phyloP scores from a whole-genome alignment of 2,329 filamentous ascomycete species.

The Cladophialophora carrionii region DNA sequence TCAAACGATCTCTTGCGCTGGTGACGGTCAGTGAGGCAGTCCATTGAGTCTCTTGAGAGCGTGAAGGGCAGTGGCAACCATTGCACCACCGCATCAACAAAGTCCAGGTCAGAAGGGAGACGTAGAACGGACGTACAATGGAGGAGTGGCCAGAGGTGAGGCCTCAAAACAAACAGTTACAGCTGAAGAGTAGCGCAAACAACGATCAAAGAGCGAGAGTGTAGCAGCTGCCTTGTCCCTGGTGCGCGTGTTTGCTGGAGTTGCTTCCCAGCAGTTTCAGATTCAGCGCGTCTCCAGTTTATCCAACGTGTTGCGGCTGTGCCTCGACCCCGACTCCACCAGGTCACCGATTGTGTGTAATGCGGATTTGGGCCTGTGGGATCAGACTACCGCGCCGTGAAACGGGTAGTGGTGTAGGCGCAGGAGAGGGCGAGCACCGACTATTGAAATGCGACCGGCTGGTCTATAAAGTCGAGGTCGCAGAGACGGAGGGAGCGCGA shows the following conservation, averaged over 20 bases:
- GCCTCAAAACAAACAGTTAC: conserved; percentile 31
- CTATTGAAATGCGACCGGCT: conserved; percentile 8
- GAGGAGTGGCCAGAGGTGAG: conserved; percentile 8
- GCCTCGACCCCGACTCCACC: conserved; percentile 24
- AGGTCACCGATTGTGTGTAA: conserved; percentile 20
- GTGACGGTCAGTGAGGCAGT: conserved; percentile 34
- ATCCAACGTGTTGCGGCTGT: conserved; percentile 29
- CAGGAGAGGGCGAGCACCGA: conserved; percentile 4
- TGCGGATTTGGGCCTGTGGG: conserved; percentile 20
- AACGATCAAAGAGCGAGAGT: conserved; percentile 11
- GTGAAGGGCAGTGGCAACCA: conserved; percentile 21
- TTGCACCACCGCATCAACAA: conserved; percentile 8
- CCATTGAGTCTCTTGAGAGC: conserved; percentile 25
- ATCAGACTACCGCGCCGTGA: conserved; percentile 19
- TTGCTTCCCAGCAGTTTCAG: conserved; percentile 33
- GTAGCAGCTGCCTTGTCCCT: conserved; percentile 27
- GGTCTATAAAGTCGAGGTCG: conserved; percentile 16
- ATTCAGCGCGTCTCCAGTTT: conserved; percentile 30
- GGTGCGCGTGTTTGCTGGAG: conserved; percentile 13
- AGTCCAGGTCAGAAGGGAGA: conserved; percentile 14
- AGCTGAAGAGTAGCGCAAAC: conserved; percentile 16
- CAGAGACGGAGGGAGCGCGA: conserved; percentile 3
- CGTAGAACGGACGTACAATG: conserved; percentile 26
- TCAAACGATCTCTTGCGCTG: conserved; percentile 39
- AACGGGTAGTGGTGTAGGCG: conserved; percentile 7